Base-by-base conservation (phyloP, 2,329 filamentous ascomycete genomes). In the Chaetothyriales sp. region DNA sequence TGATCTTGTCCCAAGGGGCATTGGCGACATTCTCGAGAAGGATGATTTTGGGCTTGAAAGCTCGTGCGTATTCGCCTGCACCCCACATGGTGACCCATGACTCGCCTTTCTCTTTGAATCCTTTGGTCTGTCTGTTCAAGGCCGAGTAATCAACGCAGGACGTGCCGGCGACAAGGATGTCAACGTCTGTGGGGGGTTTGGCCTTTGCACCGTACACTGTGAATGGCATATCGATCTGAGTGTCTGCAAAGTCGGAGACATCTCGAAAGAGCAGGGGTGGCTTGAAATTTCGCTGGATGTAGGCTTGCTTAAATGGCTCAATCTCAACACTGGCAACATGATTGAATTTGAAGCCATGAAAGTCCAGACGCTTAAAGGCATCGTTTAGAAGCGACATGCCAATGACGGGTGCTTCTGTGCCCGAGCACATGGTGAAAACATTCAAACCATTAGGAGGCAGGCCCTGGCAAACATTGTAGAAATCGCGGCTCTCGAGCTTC, bases 371-470 rank as follows among this genome's bases (percentile, higher is more conserved):
- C 18, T 66, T 62, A 4, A 69, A 61, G 19, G 66, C 64, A 15
- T 75, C 68, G 42, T 67, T 63, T 45, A 86, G 65, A 62, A 81
- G 68, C 12, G 78, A 67, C 12, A 87, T 61, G 0, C 81, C 80
- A 1, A 88, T 69, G 1, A 90, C 66, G 0, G 85, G 85, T 3
- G 79, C 79, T 57, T 90, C 85, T 0, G 85, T 89, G 0, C 85
- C 85, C 1, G 84, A 88, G 62, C 84, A 89, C 70, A 88, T 78
- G 0, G 85, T 90, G 0, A 75, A 83, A 22, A 88, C 69, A 7
- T 73, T 66, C 22, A 83, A 57, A 60, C 5, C 68, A 61, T 2
- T 61, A 60, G 7, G 64, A 59, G 1, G 72, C 56, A 47, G 64
- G 56, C 2, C 61, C 25, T 1, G 72, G 43, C 1, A 68, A 63